Base-by-base conservation (phyloP, 169 alveolate species). In the Toxoplasma gondii region DNA sequence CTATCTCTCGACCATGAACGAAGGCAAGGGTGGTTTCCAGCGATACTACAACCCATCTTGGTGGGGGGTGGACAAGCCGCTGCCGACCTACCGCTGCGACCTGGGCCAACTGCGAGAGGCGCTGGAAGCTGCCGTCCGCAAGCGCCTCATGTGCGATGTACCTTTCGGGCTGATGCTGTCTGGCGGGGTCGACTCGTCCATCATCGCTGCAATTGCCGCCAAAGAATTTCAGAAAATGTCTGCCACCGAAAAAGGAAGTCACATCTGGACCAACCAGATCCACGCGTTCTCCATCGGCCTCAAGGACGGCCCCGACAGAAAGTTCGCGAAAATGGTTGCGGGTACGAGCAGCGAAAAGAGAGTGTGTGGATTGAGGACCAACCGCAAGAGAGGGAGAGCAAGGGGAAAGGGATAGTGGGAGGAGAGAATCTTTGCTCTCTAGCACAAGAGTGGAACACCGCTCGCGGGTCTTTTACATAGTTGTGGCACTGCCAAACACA, bases 141-240 rank as follows among this genome's bases (percentile, higher is more conserved):
- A 90, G 90, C 93, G 96, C 22, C 69, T 87, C 90, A 93, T 87
- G 97, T 93, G 98, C 88, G 99, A 98, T 91, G 98, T 97, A 36
- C 99, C 99, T 34, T 97, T 97, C 80, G 99, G 98, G 36, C 95
- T 97, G 83, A 95, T 98, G 83, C 96, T 98, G 54, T 96, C 98
- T 17, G 99, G 99, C 36, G 99, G 99, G 27, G 92, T 98, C 58
- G 98, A 98, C 93, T 96, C 98, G 0, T 96, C 98, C 38, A 92
- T 98, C 31, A 97, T 98, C 44, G 98, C 98, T 7, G 94, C 98
- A 27, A 97, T 97, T 70, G 96, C 97, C 84, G 91, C 95, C 41
- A 96, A 92, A 94, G 86, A 94, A 54, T 83, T 88, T 41, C 93
- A 92, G 45, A 92, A 87, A 67, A 29, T 92, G 69, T 83, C 45